Conservation (phyloP, 257 asterid genomes). For the Verbena officinalis region DNA sequence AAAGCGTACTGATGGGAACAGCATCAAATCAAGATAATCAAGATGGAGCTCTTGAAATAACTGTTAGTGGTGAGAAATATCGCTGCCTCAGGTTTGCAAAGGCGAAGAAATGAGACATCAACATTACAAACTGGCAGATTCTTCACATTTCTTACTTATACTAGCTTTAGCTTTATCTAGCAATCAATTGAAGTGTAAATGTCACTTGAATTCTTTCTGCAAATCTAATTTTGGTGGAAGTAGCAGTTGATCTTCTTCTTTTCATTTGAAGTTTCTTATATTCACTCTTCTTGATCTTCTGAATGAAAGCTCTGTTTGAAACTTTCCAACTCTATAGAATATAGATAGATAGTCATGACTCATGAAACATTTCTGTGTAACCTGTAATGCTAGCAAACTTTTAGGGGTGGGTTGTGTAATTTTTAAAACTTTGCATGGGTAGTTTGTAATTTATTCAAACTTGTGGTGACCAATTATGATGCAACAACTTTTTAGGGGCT, state of each 20-base stretch:
- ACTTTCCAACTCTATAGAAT: background rate
- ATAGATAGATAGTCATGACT: background rate
- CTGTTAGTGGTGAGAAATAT: constrained; percentile 96
- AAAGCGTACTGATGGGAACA: constrained; percentile 96
- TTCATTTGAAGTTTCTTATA: background rate
- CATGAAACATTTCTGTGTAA: no score
- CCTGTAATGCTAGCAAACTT: no score
- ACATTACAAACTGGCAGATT: no score
- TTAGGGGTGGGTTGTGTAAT: no score
- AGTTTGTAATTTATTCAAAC: no score
- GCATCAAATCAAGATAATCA: constrained; percentile 98
- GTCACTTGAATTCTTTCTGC: constrained; percentile 19
- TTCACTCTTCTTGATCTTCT: background rate
- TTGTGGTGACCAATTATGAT: no score
- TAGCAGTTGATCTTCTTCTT: background rate
- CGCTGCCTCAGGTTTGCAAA: constrained; percentile 95
- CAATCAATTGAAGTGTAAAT: constrained; percentile 14
- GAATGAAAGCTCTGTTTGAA: background rate
- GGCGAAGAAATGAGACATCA: constrained; percentile 84
- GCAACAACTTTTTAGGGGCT: background rate
- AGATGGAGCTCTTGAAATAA: constrained; percentile 98
- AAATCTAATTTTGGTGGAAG: background rate
- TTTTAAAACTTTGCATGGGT: no score
- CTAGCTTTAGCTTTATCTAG: no score
- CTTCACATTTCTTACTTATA: no score